phyloP scores from a whole-genome alignment of 768 basidiomycete genomes.

The Xerocomus brunneocitrinus region DNA sequence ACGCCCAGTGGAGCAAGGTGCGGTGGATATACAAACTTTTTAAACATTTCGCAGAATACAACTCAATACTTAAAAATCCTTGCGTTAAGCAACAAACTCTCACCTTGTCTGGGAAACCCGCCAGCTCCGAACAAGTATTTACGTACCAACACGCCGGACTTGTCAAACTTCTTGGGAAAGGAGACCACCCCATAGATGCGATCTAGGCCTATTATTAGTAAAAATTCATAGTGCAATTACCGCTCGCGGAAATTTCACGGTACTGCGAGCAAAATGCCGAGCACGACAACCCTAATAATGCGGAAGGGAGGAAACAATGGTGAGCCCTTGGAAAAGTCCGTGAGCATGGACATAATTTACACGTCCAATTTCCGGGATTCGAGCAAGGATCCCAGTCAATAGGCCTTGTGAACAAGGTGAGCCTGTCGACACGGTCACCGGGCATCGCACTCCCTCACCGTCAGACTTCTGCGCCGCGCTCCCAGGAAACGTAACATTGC shows the following conservation, averaged over 20 bases:
- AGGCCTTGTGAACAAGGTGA: slow-evolving; percentile 10
- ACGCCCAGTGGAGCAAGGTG: background rate
- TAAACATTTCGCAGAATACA: slow-evolving; percentile 1
- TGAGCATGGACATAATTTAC: slow-evolving; percentile 14
- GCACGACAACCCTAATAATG: slow-evolving; percentile 11
- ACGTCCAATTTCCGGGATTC: slow-evolving; percentile 24
- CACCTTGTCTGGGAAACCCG: slow-evolving; percentile 23
- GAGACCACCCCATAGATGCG: slow-evolving; percentile 19
- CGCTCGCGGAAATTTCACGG: slow-evolving; percentile 26
- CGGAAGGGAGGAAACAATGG: background rate
- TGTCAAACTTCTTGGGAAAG: slow-evolving; percentile 10
- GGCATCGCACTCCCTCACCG: slow-evolving; percentile 14
- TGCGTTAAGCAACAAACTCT: slow-evolving; percentile 11
- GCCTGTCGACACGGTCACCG: slow-evolving; percentile 12
- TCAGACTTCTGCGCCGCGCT: slow-evolving; percentile 16
- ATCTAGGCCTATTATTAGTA: slow-evolving; percentile 26
- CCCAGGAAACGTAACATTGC: slow-evolving; percentile 26
- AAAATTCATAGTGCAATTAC: slow-evolving; percentile 26
- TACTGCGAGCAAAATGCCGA: slow-evolving; percentile 25
- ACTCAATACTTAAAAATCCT: slow-evolving; percentile 19
- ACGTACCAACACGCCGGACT: slow-evolving; percentile 21
- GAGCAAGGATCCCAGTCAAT: slow-evolving; percentile 15
- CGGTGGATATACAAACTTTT: slow-evolving; percentile 1
- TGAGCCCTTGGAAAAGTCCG: background rate
- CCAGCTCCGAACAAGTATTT: slow-evolving; percentile 7